These are phyloP conservation scores for Uromyces viciae-fabae DNA, from an alignment of 1,284 basidiomycete species.

Conservation along the genomic window DNA sequence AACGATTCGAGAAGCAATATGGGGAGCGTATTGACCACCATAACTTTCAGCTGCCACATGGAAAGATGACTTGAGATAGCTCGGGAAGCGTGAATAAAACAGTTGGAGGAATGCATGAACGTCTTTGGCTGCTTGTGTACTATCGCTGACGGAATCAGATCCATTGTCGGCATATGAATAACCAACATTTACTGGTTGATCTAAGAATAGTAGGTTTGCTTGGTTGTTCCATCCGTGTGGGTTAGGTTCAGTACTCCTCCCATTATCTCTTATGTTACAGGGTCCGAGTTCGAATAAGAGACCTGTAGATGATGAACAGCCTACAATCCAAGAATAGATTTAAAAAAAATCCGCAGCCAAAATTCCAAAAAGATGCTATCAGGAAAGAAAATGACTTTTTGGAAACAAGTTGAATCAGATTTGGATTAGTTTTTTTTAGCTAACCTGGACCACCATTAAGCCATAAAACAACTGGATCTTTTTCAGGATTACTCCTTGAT, in stretches of 20 bases:
- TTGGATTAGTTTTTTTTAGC: no score
- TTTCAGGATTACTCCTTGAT: constrained; percentile 53
- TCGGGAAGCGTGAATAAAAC: constrained; percentile 54
- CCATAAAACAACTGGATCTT: constrained; percentile 56
- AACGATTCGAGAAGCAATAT: constrained; percentile 72
- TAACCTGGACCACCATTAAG: constrained; percentile 55
- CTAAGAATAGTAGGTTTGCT: constrained; percentile 52
- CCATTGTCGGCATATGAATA: constrained; percentile 52
- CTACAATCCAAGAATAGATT: neutral
- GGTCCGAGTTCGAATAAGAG: constrained; percentile 55
- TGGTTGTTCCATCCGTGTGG: constrained; percentile 53
- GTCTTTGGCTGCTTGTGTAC: constrained; percentile 50
- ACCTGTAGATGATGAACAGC: constrained; percentile 47
- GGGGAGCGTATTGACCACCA: constrained; percentile 73
- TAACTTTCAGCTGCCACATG: constrained; percentile 61
- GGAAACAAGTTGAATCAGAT: no score
- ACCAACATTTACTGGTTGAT: constrained; percentile 53
- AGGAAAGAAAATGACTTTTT: constrained; percentile 49
- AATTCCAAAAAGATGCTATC: neutral
- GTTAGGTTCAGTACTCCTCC: constrained; percentile 51
- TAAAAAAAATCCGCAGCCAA: neutral
- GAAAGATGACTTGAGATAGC: constrained; percentile 53
- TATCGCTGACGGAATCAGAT: constrained; percentile 48
- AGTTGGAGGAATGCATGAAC: constrained; percentile 56
- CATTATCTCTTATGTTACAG: constrained; percentile 53